A percentile compares a stretch with the other conserved stretches of the same genome.
These are phyloP conservation scores for Casaregolazyma lundiana DNA, from an alignment of 1,139 yeast genomes.

Conservation along the genomic window DNA sequence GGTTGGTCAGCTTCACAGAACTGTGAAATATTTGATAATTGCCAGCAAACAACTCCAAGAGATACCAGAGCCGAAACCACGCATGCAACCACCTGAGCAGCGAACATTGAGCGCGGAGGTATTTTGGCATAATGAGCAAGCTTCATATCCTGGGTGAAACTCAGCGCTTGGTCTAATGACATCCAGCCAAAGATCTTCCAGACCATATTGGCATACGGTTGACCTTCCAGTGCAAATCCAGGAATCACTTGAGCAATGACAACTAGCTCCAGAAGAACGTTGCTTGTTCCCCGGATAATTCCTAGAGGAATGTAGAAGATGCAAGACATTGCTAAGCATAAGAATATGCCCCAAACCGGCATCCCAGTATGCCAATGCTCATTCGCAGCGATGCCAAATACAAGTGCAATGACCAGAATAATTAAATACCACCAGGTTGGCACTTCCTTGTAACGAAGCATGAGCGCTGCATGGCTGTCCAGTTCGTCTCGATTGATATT, in stretches of 20 bases:
- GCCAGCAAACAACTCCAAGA: conserved; percentile 46
- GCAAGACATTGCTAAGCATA: conserved; percentile 50
- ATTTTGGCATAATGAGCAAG: conserved; percentile 50
- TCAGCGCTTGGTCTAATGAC: conserved; percentile 44
- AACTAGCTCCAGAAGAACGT: conserved; percentile 50
- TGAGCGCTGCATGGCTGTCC: conserved; percentile 56
- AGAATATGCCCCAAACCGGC: conserved; percentile 54
- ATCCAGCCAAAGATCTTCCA: conserved; percentile 49
- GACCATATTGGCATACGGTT: conserved; percentile 55
- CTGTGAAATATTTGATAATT: conserved; percentile 34
- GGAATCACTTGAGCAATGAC: conserved; percentile 57
- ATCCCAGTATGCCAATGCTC: conserved; percentile 41
- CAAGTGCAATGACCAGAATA: conserved; percentile 45
- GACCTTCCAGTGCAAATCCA: conserved; percentile 62
- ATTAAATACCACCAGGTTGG: conserved; percentile 56
- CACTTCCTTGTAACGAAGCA: conserved; percentile 53
- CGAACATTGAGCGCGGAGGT: conserved; percentile 52
- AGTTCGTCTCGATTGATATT: conserved; percentile 20
- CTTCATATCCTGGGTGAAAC: conserved; percentile 49
- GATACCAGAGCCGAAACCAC: conserved; percentile 35
- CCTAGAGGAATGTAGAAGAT: conserved; percentile 51
- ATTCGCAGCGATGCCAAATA: conserved; percentile 46
- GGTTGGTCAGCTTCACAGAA: conserved; percentile 15
- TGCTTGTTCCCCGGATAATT: conserved; percentile 48
- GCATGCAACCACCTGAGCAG: conserved; percentile 46